Evolutionary conservation across 768 basidiomycete species (phyloP), one percentile per base, ranked within the genome.

Genomic region (Cystofilobasidium capitatum): DNA sequence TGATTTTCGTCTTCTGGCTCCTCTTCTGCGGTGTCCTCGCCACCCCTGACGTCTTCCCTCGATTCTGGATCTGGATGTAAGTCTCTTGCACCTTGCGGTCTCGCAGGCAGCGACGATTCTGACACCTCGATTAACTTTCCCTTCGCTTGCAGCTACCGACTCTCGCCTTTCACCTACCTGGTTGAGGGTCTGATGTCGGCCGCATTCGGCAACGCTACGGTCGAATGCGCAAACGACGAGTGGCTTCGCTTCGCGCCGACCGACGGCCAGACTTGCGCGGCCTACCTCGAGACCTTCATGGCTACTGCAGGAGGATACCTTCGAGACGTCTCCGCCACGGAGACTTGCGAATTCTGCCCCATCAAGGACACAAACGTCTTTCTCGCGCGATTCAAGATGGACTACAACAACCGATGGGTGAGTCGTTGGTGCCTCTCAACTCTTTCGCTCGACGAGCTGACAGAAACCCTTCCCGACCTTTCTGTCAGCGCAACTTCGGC

Each of bases 221-320:
- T 77, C 61, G 66, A 70, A 62, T 77, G 75, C 62, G 40, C 62
- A 12, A 8, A 35, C 1, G 14, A 44, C 14, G 63, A 64, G 26
- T 40, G 14, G n/a, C 36, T 82, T 10, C 70, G 81, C 6, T 89
- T 93, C 79, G 76, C 82, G 66, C 88, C 91, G 1, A 88, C 89
- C 0, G 69, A 79, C 2, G 86, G 85, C 5, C 83, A 89, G 74
- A 88, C 86, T 0, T 94, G 91, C 73, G 71, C 70, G 13, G 71
- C 80, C 0, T 94, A 88, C 87, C 86, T 86, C 0, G 75, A 79
- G 22, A 78, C 83, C 16, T 92, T 89, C 75, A 83, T 86, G 20
- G 70, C 70, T 1, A 75, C 73, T 59, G 87, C 87, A 0, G 49
- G 49, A 24, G 90, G 91, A 0, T 91, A 91, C 76, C 77, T 93